Evolutionary conservation across 371 early-diverging fungal genomes (phyloP).

Genomic region (Apophysomyces trapeziformis): DNA sequence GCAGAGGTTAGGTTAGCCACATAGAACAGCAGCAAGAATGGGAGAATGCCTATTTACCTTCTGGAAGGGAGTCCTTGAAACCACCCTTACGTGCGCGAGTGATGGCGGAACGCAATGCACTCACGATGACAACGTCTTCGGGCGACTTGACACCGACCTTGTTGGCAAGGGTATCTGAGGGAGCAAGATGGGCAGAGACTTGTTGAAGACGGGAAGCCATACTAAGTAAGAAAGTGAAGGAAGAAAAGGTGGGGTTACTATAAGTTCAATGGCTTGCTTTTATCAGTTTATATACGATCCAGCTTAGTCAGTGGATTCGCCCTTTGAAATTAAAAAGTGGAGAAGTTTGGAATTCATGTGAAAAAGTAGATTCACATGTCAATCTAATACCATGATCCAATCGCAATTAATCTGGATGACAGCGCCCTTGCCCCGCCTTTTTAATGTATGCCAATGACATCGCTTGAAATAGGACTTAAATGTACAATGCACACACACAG

Average conservation of each 20-base stretch:
- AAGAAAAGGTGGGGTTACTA: no score
- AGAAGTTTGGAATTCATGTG: neutral
- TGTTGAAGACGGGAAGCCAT: slow-evolving; percentile 75
- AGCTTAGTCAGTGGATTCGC: neutral
- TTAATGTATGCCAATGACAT: neutral
- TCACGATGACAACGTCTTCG: slow-evolving; percentile 87
- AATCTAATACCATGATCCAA: neutral
- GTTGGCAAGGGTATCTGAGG: slow-evolving; percentile 53
- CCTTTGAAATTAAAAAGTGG: neutral
- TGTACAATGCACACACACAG: neutral
- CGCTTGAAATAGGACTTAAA: neutral
- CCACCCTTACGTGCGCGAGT: slow-evolving; percentile 93
- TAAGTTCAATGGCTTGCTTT: neutral
- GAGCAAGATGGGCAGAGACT: slow-evolving; percentile 73
- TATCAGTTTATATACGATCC: slow-evolving; percentile 3
- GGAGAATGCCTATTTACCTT: slow-evolving; percentile 27
- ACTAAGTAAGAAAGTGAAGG: slow-evolving; percentile 11
- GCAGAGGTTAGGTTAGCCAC: neutral
- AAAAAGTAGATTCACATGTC: neutral
- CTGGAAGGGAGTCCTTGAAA: slow-evolving; percentile 91
- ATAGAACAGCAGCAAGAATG: neutral
- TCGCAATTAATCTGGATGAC: neutral
- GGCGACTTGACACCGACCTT: slow-evolving; percentile 82
- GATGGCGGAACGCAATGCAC: slow-evolving; percentile 91
- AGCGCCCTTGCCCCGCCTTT: neutral